Conservation (phyloP, 1,284 basidiomycete genomes). For the Pseudozyma sp. region DNA sequence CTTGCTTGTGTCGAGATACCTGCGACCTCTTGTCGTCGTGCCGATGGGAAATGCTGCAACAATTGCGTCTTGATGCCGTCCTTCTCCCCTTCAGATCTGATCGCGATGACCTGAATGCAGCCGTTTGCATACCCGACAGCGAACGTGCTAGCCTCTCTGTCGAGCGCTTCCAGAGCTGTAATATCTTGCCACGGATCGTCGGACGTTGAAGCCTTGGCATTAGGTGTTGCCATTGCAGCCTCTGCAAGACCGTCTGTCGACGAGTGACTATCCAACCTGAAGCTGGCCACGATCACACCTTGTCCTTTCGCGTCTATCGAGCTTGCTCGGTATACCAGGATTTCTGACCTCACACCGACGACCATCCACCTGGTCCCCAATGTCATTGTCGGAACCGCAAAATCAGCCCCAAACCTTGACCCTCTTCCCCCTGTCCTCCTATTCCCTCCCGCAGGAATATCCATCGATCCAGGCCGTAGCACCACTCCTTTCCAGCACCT, state of each 20-base stretch:
- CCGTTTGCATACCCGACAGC: constrained; percentile 38
- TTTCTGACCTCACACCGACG: constrained; percentile 27
- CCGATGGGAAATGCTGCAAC: neutral
- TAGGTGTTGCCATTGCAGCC: neutral
- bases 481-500: constrained; percentile 11
- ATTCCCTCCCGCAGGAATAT: neutral
- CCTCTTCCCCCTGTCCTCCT: neutral
- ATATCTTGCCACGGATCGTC: constrained; percentile 44
- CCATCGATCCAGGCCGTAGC: neutral
- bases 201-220: neutral
- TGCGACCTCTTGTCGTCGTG: constrained; percentile 17
- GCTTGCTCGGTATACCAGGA: constrained; percentile 11
- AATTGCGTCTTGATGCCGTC: neutral
- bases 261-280: constrained; percentile 8
- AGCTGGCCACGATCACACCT: neutral
- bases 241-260: neutral
- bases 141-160: constrained; percentile 6
- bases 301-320: neutral
- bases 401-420: constrained; percentile 9
- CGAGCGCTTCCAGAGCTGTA: constrained; percentile 14
- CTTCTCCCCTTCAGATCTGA: neutral
- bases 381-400: constrained; percentile 28
- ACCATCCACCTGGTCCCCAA: constrained; percentile 11
- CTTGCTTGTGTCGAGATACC: constrained; percentile 7
- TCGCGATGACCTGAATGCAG: constrained; percentile 10